A percentile compares a stretch with the other conserved stretches of the same genome.
Evolutionary conservation across 345 rosid genomes (phyloP).

Genomic region (Salix dunnii): DNA sequence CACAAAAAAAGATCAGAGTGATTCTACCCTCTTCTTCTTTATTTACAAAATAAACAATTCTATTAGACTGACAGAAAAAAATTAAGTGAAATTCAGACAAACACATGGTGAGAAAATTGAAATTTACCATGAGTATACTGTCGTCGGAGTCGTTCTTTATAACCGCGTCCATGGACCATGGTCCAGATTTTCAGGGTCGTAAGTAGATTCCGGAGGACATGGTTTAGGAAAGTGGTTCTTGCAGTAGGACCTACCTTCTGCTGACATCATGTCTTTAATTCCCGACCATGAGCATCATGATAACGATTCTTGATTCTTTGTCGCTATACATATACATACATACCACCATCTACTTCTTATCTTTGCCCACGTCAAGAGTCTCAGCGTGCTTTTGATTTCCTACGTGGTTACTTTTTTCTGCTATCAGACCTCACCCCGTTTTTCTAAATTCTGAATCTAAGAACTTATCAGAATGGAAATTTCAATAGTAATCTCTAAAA

Average conservation of each 20-base stretch:
- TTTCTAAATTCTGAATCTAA: too few relatives aligned
- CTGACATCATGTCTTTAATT: conserved; percentile 19
- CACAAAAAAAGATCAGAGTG: too few relatives aligned
- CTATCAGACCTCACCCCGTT: too few relatives aligned
- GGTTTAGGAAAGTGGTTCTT: neutral
- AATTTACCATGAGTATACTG: neutral
- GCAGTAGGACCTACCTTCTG: neutral
- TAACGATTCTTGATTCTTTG: conserved; percentile 29
- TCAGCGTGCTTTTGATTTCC: neutral
- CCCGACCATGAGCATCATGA: conserved; percentile 41
- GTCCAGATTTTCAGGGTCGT: neutral
- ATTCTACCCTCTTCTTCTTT: too few relatives aligned
- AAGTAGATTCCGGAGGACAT: neutral
- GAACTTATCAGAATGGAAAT: too few relatives aligned
- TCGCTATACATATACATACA: neutral
- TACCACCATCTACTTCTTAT: too few relatives aligned
- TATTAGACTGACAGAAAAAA: too few relatives aligned
- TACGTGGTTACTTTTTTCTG: too few relatives aligned
- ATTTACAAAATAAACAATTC: too few relatives aligned
- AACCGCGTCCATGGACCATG: neutral
- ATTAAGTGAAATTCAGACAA: too few relatives aligned
- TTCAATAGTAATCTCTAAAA: neutral
- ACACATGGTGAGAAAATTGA: too few relatives aligned
- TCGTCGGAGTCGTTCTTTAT: neutral
- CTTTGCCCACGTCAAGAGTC: neutral